These are phyloP conservation scores for Cystobasidiopsis lactophilus DNA, from an alignment of 768 basidiomycete species.

Conservation along the genomic window DNA sequence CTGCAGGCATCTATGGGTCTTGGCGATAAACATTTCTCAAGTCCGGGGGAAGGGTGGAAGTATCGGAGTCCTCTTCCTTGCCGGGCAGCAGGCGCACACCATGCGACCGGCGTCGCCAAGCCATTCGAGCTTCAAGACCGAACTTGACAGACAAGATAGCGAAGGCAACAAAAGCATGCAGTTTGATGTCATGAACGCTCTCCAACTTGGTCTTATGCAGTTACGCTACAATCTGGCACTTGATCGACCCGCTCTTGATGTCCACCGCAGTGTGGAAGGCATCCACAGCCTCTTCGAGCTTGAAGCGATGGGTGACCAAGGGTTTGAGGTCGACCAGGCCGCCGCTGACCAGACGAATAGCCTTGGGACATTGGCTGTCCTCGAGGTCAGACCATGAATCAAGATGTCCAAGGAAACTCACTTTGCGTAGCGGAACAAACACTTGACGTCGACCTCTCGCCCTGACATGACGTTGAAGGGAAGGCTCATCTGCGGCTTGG, in stretches of 20 bases:
- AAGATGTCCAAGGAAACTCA: constrained; percentile 15
- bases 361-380: constrained; percentile 25
- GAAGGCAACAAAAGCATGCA: no score
- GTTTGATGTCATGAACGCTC: no score
- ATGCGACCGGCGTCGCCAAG: no score
- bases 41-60: no score
- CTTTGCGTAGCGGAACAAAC: constrained; percentile 27
- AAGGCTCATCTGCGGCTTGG: constrained; percentile 12
- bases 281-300: constrained; percentile 24
- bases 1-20: no score
- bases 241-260: background rate
- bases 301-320: constrained; percentile 29
- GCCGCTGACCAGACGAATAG: constrained; percentile 21
- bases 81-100: no score
- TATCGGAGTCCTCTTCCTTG: no score
- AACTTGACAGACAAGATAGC: no score
- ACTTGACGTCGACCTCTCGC: constrained; percentile 22
- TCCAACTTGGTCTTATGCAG: no score
- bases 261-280: constrained; percentile 24
- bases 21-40: no score
- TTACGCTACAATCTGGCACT: background rate
- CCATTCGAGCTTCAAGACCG: no score
- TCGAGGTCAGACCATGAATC: background rate
- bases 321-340: constrained; percentile 13
- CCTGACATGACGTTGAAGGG: constrained; percentile 3